Base-by-base conservation (phyloP, 2,329 filamentous ascomycete genomes). In the Cytospora chrysosperma region DNA sequence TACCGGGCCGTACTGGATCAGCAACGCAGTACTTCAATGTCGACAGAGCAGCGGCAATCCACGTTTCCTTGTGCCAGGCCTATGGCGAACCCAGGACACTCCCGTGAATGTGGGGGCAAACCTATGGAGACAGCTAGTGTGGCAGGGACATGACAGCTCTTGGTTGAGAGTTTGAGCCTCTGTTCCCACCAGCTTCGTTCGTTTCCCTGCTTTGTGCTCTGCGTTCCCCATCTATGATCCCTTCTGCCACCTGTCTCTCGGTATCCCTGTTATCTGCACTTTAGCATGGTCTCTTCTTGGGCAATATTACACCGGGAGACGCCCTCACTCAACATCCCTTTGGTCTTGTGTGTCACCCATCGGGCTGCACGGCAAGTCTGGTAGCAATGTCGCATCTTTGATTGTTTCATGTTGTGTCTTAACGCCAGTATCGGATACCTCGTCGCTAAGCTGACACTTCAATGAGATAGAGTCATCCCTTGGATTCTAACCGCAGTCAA, bases 361-460 rank as follows among this genome's bases (percentile, higher is more conserved):
- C 61, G 49, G 63, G 56, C 21, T 55, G 60, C 37, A 59, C 64
- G 19, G 32, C 34, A 56, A 63, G 61, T 49, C 64, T 56, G 34
- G 57, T 63, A 57, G 56, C 64, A 56, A 56, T 52, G 53, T 56
- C 61, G 32, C 64, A 63, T 40, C 64, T 27, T 63, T 61, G 34
- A 50, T 51, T 19, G 40, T 40, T 12, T 53, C 49, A 32, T 60
- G 64, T 15, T 63, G 64, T 54, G 63, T 43, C 54, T 27, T 40
- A 50, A 21, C 56, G 13, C 64, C 61, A n/a, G 69, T 69, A 69
- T 37, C 65, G 17, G 70, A 72, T 67, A 67, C 62, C 4, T 68
- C 70, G 12, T 65, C 66, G 17, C 53, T 69, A 17, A 62, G 65
- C 5, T 56, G 49, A 32, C 70, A 70, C 61, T 58, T 60, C 54